Base-by-base conservation (phyloP, 495 filamentous ascomycete species). In the Hypoxylon fragiforme region DNA sequence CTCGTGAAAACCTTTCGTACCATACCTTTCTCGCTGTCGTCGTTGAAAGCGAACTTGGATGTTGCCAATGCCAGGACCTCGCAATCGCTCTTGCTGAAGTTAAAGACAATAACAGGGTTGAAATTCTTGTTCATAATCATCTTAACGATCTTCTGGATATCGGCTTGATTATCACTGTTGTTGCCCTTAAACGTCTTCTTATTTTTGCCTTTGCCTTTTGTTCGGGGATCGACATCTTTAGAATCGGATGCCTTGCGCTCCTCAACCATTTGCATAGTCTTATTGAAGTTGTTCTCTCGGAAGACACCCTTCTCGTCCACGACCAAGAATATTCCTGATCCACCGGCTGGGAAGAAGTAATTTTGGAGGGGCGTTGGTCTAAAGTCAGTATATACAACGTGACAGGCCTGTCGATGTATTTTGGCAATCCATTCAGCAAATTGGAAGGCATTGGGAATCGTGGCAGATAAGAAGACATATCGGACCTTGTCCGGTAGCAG, bases 381-480 rank as follows among this genome's bases (percentile, higher is more conserved):
- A 77, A 96, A 98, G 70, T 98, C 91, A 31, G 94, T 98, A 67
- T 98, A 98, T 16, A 98, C 94, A 54, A 98, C 92, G 71, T 98
- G 94, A 63, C 94, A 97, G 12, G 95, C 92, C 65, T 98, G 94
- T 41, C 86, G 85, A 71, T 98, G 94, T 53, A 91, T 97, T 71
- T 97, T 96, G 47, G 87, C 88, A 53, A 97, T 92, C 94, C 94
- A 98, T 70, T 98, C 91, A 61, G 94, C 94, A 63, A 98, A 98
- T 67, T 98, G 94, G 86, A 97, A 96, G 36, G 94, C 92, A 64
- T 98, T 98, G 30, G 94, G 94, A 54, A 98, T 98, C n/a, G 94
- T 98, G 31, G 94, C 94, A 19, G 94, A 98, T 24, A 98, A 75
- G 76, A 98, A 98, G 24, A 97, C 94, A 61, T 97, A 98, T 71